Base-by-base conservation (phyloP, 257 asterid genomes). In the Cynanchum wilfordii region DNA sequence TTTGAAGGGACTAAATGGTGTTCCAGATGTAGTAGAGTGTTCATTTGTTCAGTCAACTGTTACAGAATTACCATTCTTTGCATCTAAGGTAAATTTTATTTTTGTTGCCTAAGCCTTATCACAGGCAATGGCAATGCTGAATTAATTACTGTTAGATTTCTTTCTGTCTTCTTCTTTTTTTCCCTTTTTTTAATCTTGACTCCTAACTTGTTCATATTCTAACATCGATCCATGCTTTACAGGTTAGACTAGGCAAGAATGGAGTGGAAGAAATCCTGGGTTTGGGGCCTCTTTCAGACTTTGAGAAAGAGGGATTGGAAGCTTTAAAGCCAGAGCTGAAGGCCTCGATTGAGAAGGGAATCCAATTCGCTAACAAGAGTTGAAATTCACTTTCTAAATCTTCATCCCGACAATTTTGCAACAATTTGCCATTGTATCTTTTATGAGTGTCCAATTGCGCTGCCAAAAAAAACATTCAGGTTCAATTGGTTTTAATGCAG, bases 1-100 rank as follows among this genome's bases (percentile, higher is more conserved):
- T 85, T 80, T 92, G 72, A 92, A 88, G 80, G 97, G 98, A 66
- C 94, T 90, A 49, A 93, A 93, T 78, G 97, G 97, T 24, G 96
- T 89, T 64, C 96, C 93, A 20, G 95, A 87, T 81, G 92, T 88
- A 57, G 90, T 90, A 20, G 95, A 90, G 77, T 88, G 96, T 60
- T 79, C 96, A 5, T 88, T 75, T 45, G 96, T 88, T 75, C 95
- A 88, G 79, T 90, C 96, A 5, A 77, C 85, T 33, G 84, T 90
- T 62, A 87, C 96, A 0, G 96, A 88, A 47, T 80, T 87, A 24
- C 93, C 96, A 72, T 90, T 88, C 93, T 90, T 88, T 72, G 93
- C 97, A 76, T 90, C 95, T 50, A 88, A 87, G 92, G 95, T 82
- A 76, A 60, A 59, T 45, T 20, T 19, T 9, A 19, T 52, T 16